Base-by-base conservation (phyloP, 2,329 filamentous ascomycete species). In the Cadophora gregata region DNA sequence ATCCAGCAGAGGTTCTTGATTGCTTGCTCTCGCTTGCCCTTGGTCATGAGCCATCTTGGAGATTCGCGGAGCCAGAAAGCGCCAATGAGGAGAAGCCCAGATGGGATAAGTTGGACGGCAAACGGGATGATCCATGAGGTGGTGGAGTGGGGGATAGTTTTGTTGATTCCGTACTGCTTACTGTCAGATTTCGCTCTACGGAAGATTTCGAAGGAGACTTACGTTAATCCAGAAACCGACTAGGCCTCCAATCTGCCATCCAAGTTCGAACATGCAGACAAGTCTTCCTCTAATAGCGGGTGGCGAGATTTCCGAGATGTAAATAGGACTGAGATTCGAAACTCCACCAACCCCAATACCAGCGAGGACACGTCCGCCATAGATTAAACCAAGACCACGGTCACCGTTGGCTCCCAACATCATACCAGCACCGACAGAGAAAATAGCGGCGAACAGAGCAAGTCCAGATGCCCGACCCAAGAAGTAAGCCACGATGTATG, bases 341-440 rank as follows among this genome's bases (percentile, higher is more conserved):
- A 83, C 84, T 64, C 85, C 86, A 61, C 88, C 88, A 64, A 90
- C 84, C 60, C 87, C 88, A 55, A 90, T 72, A 65, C 88, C 88
- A 3, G 86, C 87, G 10, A 90, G 82, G 31, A 89, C 88, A 42
- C 88, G 83, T 8, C 88, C 87, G 36, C 79, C 86, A 65, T 89
- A 83, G 67, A 91, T 85, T 67, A 86, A 79, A 4, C 86, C 89
- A n/a, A 93, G 81, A 31, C 89, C 89, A 33, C 87, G 83, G 3
- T 83, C 79, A 10, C 81, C 82, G 72, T 83, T 88, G 56, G 86
- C 88, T 56, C 88, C 90, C 27, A 93, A 80, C 88, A 92, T 93
- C 70, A 93, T 76, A 62, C 89, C 90, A 51, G 90, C 88, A 67
- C 91, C 92, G 10, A 93, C 74, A 62, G 87, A 83, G 78, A 94